These are phyloP conservation scores for Polygonum maritimum DNA, from an alignment of 148 eudicot species.

Conservation along the genomic window DNA sequence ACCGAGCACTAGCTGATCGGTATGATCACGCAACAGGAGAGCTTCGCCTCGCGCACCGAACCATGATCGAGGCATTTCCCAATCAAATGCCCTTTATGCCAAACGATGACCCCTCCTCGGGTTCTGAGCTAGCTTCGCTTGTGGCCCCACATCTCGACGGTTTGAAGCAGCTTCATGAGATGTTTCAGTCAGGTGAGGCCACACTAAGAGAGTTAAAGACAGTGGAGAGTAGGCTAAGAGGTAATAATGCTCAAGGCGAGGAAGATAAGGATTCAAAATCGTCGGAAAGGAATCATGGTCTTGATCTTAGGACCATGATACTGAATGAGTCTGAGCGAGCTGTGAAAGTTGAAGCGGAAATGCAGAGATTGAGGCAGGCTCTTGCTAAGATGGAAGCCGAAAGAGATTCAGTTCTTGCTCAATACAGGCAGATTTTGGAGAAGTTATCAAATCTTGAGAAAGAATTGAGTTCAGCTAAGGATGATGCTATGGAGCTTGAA, in stretches of 20 bases:
- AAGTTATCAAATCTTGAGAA: conserved; percentile 50
- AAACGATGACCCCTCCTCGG: conserved; percentile 55
- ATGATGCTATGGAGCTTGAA: conserved; percentile 34
- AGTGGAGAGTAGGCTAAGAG: conserved; percentile 16
- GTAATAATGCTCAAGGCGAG: neutral
- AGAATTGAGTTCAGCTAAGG: conserved; percentile 43
- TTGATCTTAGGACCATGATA: conserved; percentile 19
- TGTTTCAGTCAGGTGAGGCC: conserved; percentile 35
- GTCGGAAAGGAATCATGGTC: conserved; percentile 36
- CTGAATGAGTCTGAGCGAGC: conserved; percentile 43
- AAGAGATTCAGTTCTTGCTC: conserved; percentile 44
- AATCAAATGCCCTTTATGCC: conserved; percentile 49
- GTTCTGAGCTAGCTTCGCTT: conserved; percentile 42
- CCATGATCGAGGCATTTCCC: conserved; percentile 82
- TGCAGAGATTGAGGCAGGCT: conserved; percentile 42
- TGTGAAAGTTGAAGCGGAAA: conserved; percentile 48
- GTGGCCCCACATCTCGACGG: conserved; percentile 31
- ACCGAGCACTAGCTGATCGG: conserved; percentile 93
- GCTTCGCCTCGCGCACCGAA: conserved; percentile 90
- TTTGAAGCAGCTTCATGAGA: conserved; percentile 59
- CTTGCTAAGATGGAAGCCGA: conserved; percentile 49
- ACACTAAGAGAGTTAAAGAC: conserved; percentile 21
- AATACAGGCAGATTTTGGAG: conserved; percentile 38
- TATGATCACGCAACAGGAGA: conserved; percentile 94
- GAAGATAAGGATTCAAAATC: conserved; percentile 20